These are phyloP conservation scores for Trichoderma afroharzianum DNA, from an alignment of 2,329 filamentous ascomycete genomes.

Conservation along the genomic window DNA sequence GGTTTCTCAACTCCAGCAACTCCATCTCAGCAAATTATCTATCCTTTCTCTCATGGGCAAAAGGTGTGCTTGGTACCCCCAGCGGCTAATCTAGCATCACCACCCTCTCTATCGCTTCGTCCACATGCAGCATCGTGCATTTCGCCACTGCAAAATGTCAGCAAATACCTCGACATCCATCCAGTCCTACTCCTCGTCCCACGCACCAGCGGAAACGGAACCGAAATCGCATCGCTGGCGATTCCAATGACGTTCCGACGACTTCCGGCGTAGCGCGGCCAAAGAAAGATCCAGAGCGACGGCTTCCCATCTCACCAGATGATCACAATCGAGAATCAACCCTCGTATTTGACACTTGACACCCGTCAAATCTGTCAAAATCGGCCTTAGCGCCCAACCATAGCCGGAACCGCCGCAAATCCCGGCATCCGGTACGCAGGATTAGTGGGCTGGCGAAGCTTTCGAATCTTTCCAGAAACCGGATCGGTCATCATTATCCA, in stretches of 20 bases:
- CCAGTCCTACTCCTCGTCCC: too few relatives aligned
- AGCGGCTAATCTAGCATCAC: background rate
- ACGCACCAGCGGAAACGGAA: background rate
- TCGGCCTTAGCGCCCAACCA: background rate
- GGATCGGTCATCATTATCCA: background rate
- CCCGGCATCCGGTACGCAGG: constrained; percentile 3
- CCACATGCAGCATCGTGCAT: constrained; percentile 1
- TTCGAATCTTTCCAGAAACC: background rate
- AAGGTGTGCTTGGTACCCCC: background rate
- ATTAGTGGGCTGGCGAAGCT: background rate
- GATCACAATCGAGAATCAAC: background rate
- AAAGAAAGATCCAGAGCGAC: background rate
- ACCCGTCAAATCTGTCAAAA: background rate
- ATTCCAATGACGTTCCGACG: background rate
- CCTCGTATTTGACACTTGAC: background rate
- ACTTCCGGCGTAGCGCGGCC: background rate
- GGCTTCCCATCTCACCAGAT: background rate
- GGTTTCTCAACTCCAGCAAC: background rate
- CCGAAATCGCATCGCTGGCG: background rate
- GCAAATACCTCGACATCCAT: background rate
- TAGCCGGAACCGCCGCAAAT: constrained; percentile 3
- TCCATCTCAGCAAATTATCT: background rate
- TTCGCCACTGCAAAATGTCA: constrained; percentile 10
- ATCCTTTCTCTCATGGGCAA: background rate
- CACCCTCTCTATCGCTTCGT: background rate